These are phyloP conservation scores for Melocanna baccifera DNA, from an alignment of 176 grass and related monocot species.

Conservation along the genomic window DNA sequence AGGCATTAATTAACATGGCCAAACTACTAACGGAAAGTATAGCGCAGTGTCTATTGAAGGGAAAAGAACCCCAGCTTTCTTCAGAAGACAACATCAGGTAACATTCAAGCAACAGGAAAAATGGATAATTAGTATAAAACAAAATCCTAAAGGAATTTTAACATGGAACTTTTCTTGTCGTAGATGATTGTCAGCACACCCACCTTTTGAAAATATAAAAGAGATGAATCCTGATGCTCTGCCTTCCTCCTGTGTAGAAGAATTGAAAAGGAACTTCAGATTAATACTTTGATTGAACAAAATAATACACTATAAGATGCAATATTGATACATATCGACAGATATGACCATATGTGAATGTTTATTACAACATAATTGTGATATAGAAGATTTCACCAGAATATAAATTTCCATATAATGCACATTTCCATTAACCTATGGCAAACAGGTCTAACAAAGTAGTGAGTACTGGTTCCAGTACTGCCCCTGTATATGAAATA, in stretches of 20 bases:
- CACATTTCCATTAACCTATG: background rate
- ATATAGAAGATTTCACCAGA: background rate
- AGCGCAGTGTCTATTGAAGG: background rate
- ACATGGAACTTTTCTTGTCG: background rate
- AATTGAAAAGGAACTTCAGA: background rate
- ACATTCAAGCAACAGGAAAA: background rate
- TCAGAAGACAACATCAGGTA: constrained; percentile 1
- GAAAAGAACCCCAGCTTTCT: background rate
- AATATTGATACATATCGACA: background rate
- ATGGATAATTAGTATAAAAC: background rate
- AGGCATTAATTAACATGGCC: background rate
- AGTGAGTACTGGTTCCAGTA: background rate
- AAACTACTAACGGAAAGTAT: background rate
- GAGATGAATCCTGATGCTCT: constrained; percentile 17
- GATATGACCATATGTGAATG: background rate
- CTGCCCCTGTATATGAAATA: background rate
- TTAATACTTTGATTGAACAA: background rate
- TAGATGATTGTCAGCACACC: constrained; percentile 16
- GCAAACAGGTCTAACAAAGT: constrained; percentile 2
- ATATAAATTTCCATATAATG: background rate
- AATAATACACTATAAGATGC: background rate
- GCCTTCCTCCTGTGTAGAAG: constrained; percentile 46
- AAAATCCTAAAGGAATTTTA: background rate
- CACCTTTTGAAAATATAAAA: constrained; percentile 40
- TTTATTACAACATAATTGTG: background rate